A percentile compares a stretch with the other conserved stretches of the same genome.
phyloP scores from a whole-genome alignment of 176 grass and related monocot genomes.

The Panicum miliaceum region DNA sequence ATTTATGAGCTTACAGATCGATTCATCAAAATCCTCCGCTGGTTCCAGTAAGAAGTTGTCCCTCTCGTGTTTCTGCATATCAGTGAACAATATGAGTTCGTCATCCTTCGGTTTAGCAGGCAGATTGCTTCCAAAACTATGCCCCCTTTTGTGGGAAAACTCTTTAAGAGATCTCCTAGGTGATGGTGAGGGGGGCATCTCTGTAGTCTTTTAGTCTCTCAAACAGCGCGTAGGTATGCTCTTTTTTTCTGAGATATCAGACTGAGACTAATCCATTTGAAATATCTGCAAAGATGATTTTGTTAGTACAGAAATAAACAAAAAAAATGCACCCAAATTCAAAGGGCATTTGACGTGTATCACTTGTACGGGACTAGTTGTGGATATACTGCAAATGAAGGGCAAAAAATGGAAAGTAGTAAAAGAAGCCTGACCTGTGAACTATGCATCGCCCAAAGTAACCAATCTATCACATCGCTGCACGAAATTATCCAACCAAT shows the following conservation, averaged over 20 bases:
- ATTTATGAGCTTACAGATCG: constrained; percentile 67
- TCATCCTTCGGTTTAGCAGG: constrained; percentile 76
- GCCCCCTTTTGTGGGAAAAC: constrained; percentile 55
- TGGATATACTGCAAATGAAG: background rate
- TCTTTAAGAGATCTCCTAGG: constrained; percentile 66
- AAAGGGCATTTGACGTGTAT: constrained; percentile 4
- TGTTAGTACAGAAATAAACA: constrained; percentile 10
- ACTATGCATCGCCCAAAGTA: constrained; percentile 39
- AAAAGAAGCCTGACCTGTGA: constrained; percentile 21
- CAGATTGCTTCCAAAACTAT: constrained; percentile 61
- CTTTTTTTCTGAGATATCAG: constrained; percentile 39
- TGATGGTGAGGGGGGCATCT: constrained; percentile 78
- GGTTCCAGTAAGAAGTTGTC: constrained; percentile 80
- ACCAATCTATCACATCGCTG: background rate
- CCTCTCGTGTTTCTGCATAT: constrained; percentile 80
- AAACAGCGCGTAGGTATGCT: constrained; percentile 32
- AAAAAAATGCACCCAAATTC: background rate
- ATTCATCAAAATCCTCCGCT: constrained; percentile 79
- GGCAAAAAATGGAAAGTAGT: background rate
- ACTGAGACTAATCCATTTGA: constrained; percentile 38
- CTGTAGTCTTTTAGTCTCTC: constrained; percentile 38
- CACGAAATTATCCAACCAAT: constrained; percentile 12
- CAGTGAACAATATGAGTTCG: constrained; percentile 72
- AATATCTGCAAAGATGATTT: constrained; percentile 27
- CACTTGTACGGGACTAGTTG: background rate